phyloP scores from a whole-genome alignment of 352 stramenopile genomes.

The Globisporangium echinulatum region DNA sequence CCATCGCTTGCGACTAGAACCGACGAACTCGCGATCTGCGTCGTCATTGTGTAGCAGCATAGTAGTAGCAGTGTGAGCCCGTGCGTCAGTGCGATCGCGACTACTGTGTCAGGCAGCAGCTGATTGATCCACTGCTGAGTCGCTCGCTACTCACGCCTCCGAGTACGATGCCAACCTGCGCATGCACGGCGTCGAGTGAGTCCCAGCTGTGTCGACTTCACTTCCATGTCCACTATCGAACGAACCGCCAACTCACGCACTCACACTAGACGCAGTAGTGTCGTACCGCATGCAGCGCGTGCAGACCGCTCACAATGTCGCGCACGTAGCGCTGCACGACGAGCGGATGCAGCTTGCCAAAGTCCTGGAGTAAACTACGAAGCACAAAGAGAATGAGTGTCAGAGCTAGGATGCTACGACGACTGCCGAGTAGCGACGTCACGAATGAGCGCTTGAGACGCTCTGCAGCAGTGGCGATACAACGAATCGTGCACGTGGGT shows the following conservation, averaged over 20 bases:
- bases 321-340: slow-evolving; percentile 26
- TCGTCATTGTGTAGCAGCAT: not conserved
- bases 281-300: slow-evolving; percentile 29
- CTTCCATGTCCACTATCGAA: no score
- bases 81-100: no score
- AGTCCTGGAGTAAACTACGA: slow-evolving; percentile 16
- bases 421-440: no score
- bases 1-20: slow-evolving; percentile 8
- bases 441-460: not conserved
- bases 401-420: no score
- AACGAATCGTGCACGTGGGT: no score
- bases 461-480: no score
- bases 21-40: slow-evolving; percentile 9
- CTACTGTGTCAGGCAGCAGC: not conserved
- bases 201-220: no score
- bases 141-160: slow-evolving; percentile 17
- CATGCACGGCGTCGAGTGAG: not conserved
- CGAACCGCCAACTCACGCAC: no score
- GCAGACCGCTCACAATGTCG: slow-evolving; percentile 20
- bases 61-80: not conserved
- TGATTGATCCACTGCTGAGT: not conserved
- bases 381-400: not conserved
- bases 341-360: slow-evolving; percentile 31
- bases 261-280: not conserved
- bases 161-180: slow-evolving; percentile 11